These are phyloP conservation scores for Cryphonectria naterciae DNA, from an alignment of 2,329 filamentous ascomycete species.

Conservation along the genomic window DNA sequence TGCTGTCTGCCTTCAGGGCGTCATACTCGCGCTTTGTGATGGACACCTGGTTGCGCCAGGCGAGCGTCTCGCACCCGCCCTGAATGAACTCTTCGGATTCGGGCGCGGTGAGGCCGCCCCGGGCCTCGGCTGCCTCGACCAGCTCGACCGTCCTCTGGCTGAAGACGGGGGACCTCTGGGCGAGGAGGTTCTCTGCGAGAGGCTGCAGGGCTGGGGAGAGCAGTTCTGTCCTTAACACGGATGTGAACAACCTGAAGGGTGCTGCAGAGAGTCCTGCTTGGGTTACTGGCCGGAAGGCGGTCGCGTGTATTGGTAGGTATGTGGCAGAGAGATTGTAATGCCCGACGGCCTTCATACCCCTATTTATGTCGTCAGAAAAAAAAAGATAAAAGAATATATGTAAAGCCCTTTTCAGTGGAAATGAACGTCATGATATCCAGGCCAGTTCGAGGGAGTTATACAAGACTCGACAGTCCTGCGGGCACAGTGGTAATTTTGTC, in stretches of 20 bases:
- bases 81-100: constrained; percentile 45
- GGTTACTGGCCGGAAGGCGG: constrained; percentile 51
- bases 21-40: constrained; percentile 42
- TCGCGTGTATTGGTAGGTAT: constrained; percentile 55
- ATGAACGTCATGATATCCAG: background rate
- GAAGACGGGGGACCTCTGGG: constrained; percentile 46
- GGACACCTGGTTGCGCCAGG: constrained; percentile 44
- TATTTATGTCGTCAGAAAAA: background rate
- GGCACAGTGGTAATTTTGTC: background rate
- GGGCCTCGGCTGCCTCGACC: constrained; percentile 40
- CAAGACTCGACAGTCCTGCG: background rate
- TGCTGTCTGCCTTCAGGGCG: constrained; percentile 37
- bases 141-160: constrained; percentile 42
- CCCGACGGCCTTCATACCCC: constrained; percentile 52
- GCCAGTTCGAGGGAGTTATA: background rate
- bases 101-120: constrained; percentile 35
- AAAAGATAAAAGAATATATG: too few relatives aligned
- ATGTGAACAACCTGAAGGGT: constrained; percentile 46
- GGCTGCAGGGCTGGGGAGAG: constrained; percentile 33
- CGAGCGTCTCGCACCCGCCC: constrained; percentile 51
- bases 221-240: constrained; percentile 44
- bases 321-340: constrained; percentile 56
- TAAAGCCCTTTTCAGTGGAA: background rate
- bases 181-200: constrained; percentile 41
- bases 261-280: constrained; percentile 8